Percentiles rank a stretch among this genome's conserved stretches.
Conservation (phyloP, 768 basidiomycete species). For the Amanita exitialis region DNA sequence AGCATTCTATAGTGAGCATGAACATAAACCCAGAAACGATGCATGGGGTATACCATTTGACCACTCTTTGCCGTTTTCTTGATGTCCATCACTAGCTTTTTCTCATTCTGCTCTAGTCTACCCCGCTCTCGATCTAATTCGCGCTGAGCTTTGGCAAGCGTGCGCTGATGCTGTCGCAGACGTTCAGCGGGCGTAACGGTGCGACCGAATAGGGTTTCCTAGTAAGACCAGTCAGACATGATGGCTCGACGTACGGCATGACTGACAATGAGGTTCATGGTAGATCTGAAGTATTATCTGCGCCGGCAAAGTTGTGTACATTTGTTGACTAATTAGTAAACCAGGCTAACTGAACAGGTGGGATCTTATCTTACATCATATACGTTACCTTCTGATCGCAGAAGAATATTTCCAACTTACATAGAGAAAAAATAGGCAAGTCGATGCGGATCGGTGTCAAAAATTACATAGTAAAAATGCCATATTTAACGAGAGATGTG, state of each 20-base stretch:
- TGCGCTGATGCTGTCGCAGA: slow-evolving; percentile 91
- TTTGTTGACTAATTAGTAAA: too few relatives aligned
- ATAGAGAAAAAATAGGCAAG: too few relatives aligned
- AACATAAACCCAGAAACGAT: not conserved
- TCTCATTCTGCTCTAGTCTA: slow-evolving; percentile 94
- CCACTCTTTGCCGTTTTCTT: slow-evolving; percentile 94
- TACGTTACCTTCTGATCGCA: too few relatives aligned
- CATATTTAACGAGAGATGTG: too few relatives aligned
- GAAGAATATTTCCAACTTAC: too few relatives aligned
- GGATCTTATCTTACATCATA: too few relatives aligned
- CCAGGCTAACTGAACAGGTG: too few relatives aligned
- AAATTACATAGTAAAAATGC: too few relatives aligned
- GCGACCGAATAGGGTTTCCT: slow-evolving; percentile 95
- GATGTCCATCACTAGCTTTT: slow-evolving; percentile 92
- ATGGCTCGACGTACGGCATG: not conserved
- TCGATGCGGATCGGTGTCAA: too few relatives aligned
- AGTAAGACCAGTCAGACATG: not conserved
- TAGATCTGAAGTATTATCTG: not conserved
- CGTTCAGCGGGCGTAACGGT: slow-evolving; percentile 94
- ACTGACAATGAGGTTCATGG: slow-evolving; percentile 77
- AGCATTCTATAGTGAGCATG: slow-evolving; percentile 58
- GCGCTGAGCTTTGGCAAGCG: slow-evolving; percentile 93
- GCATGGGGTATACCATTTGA: slow-evolving; percentile 60
- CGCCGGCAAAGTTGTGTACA: not conserved
- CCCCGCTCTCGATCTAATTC: slow-evolving; percentile 93